Conservation (phyloP, 2,329 filamentous ascomycete species). For the Aureobasidium pullulans region DNA sequence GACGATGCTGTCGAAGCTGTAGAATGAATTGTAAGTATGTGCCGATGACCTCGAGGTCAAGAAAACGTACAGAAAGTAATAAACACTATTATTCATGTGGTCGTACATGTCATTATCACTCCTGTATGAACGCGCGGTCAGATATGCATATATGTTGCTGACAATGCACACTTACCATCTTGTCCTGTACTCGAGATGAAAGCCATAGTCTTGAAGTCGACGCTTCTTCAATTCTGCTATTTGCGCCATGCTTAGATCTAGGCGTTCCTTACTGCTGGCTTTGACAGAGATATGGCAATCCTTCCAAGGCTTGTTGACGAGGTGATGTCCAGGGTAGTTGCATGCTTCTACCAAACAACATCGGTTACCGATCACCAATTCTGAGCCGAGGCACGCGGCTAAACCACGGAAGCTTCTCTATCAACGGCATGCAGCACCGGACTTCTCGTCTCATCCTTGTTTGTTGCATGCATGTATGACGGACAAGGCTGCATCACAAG, state of each 20-base stretch:
- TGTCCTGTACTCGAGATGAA: conserved; percentile 73
- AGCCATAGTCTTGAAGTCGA: conserved; percentile 66
- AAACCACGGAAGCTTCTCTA: not conserved
- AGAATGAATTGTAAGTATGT: not conserved
- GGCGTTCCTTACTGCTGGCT: not conserved
- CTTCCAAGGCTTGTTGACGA: not conserved
- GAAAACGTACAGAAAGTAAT: conserved; percentile 59
- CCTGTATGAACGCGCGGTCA: conserved; percentile 41
- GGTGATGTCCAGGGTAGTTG: conserved; percentile 2
- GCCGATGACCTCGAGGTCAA: conserved; percentile 16
- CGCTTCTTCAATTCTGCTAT: conserved; percentile 46
- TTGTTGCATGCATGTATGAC: conserved; percentile 4
- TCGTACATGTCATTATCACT: conserved; percentile 92
- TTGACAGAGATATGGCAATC: not conserved
- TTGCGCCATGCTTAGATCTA: conserved; percentile 9
- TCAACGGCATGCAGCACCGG: not conserved
- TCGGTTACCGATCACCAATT: not conserved
- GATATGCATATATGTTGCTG: not conserved
- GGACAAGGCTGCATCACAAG: conserved; percentile 6
- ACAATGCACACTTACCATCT: conserved; percentile 56
- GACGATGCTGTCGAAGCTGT: conserved; percentile 76
- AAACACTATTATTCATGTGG: conserved; percentile 87
- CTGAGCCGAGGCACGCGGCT: conserved; percentile 3
- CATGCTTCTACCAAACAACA: not conserved
- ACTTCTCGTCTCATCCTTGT: conserved; percentile 1